phyloP scores from a whole-genome alignment of 2,329 filamentous ascomycete genomes.

The Cercospora citrullina region DNA sequence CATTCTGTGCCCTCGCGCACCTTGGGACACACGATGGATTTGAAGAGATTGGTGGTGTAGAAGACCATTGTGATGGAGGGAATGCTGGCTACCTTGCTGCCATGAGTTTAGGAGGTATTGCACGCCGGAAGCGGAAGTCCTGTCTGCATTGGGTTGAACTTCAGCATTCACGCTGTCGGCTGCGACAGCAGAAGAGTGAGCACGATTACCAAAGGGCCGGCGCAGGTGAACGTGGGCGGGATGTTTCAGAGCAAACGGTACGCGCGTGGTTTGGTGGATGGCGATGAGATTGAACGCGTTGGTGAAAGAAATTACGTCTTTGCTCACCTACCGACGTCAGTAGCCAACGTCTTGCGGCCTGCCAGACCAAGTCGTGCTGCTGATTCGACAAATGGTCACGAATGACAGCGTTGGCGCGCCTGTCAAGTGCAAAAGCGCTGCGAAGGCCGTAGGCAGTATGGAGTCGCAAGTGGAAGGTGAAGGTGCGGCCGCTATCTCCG shows the following conservation, averaged over 20 bases:
- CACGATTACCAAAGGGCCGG: background rate
- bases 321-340: background rate
- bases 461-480: background rate
- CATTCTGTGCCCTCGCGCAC: conserved; percentile 47
- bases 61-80: conserved; percentile 50
- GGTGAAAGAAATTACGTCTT: background rate
- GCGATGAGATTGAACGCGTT: background rate
- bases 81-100: background rate
- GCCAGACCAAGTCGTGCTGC: background rate
- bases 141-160: background rate
- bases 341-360: background rate
- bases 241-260: background rate
- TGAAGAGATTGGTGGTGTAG: conserved; percentile 56
- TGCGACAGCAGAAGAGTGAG: background rate
- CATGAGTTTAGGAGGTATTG: background rate
- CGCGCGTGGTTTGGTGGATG: background rate
- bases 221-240: background rate
- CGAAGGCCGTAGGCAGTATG: background rate
- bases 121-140: background rate
- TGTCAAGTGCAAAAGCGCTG: background rate
- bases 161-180: background rate
- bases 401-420: background rate
- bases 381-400: background rate
- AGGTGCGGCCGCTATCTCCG: background rate
- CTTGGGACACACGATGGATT: conserved; percentile 53